A percentile compares a stretch with the other conserved stretches of the same genome.
Evolutionary conservation across 768 basidiomycete genomes (phyloP).

Genomic region (Leccinum rimulosum): DNA sequence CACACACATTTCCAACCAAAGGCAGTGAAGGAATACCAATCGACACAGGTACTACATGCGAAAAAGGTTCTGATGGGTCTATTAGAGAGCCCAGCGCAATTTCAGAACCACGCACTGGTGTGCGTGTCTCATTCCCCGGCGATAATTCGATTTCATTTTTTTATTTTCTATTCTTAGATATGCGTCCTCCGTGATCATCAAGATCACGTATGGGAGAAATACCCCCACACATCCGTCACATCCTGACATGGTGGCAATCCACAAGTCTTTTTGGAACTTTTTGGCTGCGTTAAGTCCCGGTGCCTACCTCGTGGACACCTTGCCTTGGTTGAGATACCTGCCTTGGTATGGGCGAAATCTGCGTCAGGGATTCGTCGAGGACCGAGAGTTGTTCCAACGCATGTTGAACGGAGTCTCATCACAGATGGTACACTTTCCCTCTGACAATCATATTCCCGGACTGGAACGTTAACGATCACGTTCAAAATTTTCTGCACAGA

Average conservation of each 20-base stretch:
- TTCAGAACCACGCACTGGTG: constrained; percentile 28
- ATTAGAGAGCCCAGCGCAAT: constrained; percentile 12
- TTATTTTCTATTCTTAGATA: constrained; percentile 6
- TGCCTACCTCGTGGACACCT: constrained; percentile 31
- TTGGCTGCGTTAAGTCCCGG: constrained; percentile 26
- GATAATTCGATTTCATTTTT: background rate
- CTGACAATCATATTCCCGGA: background rate
- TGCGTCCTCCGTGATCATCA: constrained; percentile 14
- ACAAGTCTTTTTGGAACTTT: constrained; percentile 21
- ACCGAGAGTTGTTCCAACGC: constrained; percentile 43
- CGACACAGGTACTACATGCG: constrained; percentile 40
- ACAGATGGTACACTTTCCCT: constrained; percentile 35
- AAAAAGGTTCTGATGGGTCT: constrained; percentile 10
- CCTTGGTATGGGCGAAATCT: constrained; percentile 60
- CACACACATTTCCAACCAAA: constrained; percentile 48
- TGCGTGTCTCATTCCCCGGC: constrained; percentile 28
- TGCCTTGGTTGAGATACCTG: constrained; percentile 39
- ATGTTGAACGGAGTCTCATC: constrained; percentile 43
- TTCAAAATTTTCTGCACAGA: constrained; percentile 7
- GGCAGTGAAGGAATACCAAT: constrained; percentile 41
- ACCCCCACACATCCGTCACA: constrained; percentile 10
- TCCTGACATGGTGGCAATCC: constrained; percentile 18
- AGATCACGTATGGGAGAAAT: constrained; percentile 22
- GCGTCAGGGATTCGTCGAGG: constrained; percentile 47
- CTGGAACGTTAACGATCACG: background rate